A percentile compares a stretch with the other conserved stretches of the same genome.
phyloP scores from a whole-genome alignment of 148 eudicot genomes.

The Rhododendron henanense region DNA sequence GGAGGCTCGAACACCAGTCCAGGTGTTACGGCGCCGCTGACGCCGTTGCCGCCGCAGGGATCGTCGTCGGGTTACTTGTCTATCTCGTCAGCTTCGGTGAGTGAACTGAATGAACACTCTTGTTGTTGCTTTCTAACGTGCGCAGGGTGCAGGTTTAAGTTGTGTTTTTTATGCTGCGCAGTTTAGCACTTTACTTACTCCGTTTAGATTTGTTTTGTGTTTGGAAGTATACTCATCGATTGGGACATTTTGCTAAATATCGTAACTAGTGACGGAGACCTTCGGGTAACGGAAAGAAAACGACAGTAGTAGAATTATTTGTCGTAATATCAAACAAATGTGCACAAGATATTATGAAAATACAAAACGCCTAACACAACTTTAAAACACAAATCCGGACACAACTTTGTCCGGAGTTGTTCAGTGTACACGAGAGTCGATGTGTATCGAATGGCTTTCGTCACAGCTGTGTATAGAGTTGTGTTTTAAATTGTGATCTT shows the following conservation, averaged over 20 bases:
- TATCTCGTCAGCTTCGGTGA: constrained; percentile 58
- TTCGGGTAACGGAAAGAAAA: background rate
- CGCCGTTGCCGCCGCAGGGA: constrained; percentile 21
- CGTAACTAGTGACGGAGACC: background rate
- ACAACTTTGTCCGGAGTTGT: no score
- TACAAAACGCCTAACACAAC: no score
- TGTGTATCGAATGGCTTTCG: no score
- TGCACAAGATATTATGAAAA: background rate
- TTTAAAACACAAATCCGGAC: no score
- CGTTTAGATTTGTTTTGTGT: background rate
- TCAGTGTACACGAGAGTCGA: no score
- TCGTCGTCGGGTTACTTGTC: constrained; percentile 63
- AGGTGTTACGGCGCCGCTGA: background rate
- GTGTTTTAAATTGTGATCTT: no score
- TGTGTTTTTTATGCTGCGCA: background rate
- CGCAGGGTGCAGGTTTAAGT: background rate
- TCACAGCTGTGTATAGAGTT: no score
- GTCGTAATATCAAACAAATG: background rate
- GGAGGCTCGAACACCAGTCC: background rate
- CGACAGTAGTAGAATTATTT: background rate
- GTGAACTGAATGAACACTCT: constrained; percentile 10
- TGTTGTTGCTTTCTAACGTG: background rate
- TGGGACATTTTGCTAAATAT: background rate
- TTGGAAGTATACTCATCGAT: background rate
- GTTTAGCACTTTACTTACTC: background rate